Evolutionary conservation across 2,329 filamentous ascomycete species (phyloP).

Genomic region (Capronia coronata): DNA sequence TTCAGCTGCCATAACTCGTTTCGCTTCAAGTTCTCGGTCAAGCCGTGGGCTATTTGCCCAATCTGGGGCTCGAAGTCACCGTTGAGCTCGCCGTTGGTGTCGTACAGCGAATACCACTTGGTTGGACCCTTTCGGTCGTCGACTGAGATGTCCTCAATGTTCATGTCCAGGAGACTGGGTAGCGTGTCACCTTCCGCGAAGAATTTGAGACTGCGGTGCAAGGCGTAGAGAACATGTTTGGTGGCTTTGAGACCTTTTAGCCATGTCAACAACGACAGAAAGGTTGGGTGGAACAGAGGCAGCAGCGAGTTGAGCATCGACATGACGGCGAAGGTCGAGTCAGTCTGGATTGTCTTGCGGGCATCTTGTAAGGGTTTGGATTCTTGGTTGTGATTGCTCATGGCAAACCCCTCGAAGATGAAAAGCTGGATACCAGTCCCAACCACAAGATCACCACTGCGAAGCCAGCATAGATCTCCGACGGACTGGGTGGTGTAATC

Average conservation of each 20-base stretch:
- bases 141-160: conserved; percentile 44
- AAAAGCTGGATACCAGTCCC: conserved; percentile 89
- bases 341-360: conserved; percentile 3
- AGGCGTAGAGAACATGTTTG: conserved; percentile 62
- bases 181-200: conserved; percentile 73
- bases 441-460: conserved; percentile 75
- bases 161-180: conserved; percentile 66
- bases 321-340: conserved; percentile 18
- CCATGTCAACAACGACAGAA: conserved; percentile 74
- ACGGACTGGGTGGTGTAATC: conserved; percentile 83
- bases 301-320: conserved; percentile 72
- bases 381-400: conserved; percentile 18
- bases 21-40: conserved; percentile 70
- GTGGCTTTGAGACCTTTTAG: conserved; percentile 67
- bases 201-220: conserved; percentile 74
- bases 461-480: conserved; percentile 86
- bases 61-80: conserved; percentile 58
- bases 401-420: conserved; percentile 54
- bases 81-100: conserved; percentile 24
- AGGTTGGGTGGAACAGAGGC: conserved; percentile 86
- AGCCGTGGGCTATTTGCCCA: conserved; percentile 57
- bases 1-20: conserved; percentile 74
- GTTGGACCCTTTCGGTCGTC: conserved; percentile 28
- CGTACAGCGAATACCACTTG: conserved; percentile 6
- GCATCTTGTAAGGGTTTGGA: conserved; percentile 12